Conservation (phyloP, 306 rosid species). For the Vigna reflexopilosa region DNA sequence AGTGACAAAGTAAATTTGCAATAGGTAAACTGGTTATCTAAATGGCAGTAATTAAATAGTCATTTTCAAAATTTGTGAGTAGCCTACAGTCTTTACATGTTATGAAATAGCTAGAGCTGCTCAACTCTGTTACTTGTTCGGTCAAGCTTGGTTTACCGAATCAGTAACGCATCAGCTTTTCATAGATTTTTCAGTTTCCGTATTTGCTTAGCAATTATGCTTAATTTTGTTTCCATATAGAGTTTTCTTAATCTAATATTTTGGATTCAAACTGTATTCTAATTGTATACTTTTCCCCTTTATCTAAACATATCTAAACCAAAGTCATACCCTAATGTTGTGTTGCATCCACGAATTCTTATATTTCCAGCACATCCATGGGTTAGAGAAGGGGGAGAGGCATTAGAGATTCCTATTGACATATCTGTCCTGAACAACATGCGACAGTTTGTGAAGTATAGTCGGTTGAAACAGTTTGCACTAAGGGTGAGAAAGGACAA, state of each 20-base stretch:
- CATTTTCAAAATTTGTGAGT: conserved; percentile 14
- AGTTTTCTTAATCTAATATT: conserved; percentile 29
- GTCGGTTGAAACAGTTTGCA: conserved; percentile 98
- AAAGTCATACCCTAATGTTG: conserved; percentile 16
- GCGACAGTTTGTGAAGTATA: conserved; percentile 91
- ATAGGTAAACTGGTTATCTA: not conserved
- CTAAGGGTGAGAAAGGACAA: conserved; percentile 70
- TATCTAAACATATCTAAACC: not conserved
- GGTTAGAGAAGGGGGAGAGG: conserved; percentile 98
- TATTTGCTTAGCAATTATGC: not conserved
- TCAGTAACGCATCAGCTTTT: not conserved
- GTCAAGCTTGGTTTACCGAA: conserved; percentile 14
- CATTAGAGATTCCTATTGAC: conserved; percentile 93
- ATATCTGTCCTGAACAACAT: conserved; percentile 92
- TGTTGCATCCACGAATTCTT: conserved; percentile 39
- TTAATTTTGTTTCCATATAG: conserved; percentile 6
- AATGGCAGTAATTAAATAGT: not conserved
- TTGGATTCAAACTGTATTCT: conserved; percentile 23
- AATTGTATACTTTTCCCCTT: conserved; percentile 13
- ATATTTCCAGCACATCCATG: conserved; percentile 87
- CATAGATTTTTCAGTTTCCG: conserved; percentile 23
- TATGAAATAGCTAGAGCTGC: not conserved
- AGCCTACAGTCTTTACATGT: not conserved
- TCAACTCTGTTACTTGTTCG: not conserved
- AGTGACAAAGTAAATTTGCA: conserved; percentile 23